Conservation (phyloP, 306 rosid species). For the Castanea crenata region DNA sequence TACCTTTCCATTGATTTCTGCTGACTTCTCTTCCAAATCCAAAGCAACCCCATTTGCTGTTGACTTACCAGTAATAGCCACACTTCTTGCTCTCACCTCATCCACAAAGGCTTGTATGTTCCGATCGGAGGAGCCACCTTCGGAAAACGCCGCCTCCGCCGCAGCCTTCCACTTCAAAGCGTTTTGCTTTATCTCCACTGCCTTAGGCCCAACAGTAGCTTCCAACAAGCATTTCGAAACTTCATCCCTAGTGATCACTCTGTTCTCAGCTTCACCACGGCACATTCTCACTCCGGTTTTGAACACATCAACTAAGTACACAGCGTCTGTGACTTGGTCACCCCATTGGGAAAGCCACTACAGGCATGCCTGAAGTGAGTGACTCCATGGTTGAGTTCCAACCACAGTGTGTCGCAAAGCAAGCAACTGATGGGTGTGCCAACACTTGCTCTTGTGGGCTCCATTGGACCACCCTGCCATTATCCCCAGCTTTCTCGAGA, state of each 20-base stretch:
- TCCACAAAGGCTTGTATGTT: conserved; percentile 41
- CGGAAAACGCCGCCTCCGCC: conserved; percentile 31
- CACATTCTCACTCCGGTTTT: conserved; percentile 37
- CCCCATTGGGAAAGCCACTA: conserved; percentile 84
- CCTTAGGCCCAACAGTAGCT: conserved; percentile 32
- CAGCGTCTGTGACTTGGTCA: conserved; percentile 70
- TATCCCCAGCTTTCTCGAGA: conserved; percentile 33
- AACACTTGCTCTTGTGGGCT: conserved; percentile 65
- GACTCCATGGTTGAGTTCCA: conserved; percentile 81
- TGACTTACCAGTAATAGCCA: background rate
- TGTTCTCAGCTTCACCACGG: conserved; percentile 29
- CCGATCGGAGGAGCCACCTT: conserved; percentile 47
- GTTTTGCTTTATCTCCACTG: conserved; percentile 28
- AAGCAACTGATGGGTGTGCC: conserved; percentile 52
- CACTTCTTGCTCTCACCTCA: conserved; percentile 23
- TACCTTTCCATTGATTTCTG: background rate
- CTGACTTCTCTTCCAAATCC: background rate
- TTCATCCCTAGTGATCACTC: conserved; percentile 32
- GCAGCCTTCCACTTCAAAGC: conserved; percentile 33
- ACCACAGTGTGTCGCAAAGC: conserved; percentile 72
- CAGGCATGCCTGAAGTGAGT: conserved; percentile 50
- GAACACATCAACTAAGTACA: conserved; percentile 53
- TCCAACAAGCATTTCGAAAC: conserved; percentile 38
- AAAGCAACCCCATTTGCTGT: background rate
- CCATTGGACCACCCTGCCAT: conserved; percentile 61